Base-by-base conservation (phyloP, 2,329 filamentous ascomycete genomes). In the Cercospora nicotianae region DNA sequence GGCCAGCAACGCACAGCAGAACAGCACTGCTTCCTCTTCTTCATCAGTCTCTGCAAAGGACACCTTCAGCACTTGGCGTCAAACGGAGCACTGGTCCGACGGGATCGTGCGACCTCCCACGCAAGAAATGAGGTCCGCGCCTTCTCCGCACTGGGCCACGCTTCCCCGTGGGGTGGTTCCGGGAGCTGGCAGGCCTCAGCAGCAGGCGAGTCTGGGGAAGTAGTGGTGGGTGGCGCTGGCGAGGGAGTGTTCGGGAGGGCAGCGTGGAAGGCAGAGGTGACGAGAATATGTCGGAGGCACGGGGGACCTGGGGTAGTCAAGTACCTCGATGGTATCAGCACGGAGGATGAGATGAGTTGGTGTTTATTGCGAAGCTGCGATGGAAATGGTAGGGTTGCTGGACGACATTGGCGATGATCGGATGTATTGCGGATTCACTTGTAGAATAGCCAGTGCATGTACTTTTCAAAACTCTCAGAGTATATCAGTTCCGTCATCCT, bases 111-210 rank as follows among this genome's bases (percentile, higher is more conserved):
- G 60, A 26, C 60, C 60, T 48, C 42, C 60, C 16, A 28, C 23
- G 26, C 60, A 63, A 26, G 39, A 63, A 51, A 51, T 55, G 30
- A 58, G 55, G 30, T 59, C 63, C 23, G 63, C 30, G 42, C 33
- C 64, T 23, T 66, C 64, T 55, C 64, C 64, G 58, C 64, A 66
- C 30, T 61, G 36, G 36, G 36, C 36, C 26, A 55, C 36, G 64
- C 45, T 60, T 61, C 42, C 28, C 42, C 64, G 58, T 48, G 64
- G 64, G 64, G 58, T 55, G 30, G 23, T 9, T 8, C 36, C 36
- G 16, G 36, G 36, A 42, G 36, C 7, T 42, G 36, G 16, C 7
- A 42, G 53, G 8, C 36, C 42, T 42, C 33, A 30, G 53, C 36
- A 42, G 7, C 30, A n/a, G 26, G 36, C 31, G 33, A n/a, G 61